Base-by-base conservation (phyloP, 345 rosid genomes). In the Arabidopsis arenosa region DNA sequence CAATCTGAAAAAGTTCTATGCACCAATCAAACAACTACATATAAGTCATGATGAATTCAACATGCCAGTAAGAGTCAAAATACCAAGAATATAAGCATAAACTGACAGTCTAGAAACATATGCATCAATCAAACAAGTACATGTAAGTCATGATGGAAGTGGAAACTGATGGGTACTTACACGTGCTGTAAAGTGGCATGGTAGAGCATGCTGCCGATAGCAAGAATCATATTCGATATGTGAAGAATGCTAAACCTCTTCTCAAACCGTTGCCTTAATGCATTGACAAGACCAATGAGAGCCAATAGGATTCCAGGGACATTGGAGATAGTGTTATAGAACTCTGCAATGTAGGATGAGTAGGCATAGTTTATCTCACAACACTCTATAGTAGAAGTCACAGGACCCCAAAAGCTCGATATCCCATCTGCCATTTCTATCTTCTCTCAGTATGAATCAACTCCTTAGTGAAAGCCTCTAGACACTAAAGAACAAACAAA, bases 381-480 rank as follows among this genome's bases (percentile, higher is more conserved):
- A 75, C 97, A 87, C 13, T 92, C 99, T 17, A 71, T 80, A 9
- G 87, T 73, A 39, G 97, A 86, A 39, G 97, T 92, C 70, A 92
- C 96, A 3, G 99, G 99, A 63, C 97, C 97, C 97, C 97, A 90
- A 79, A 90, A 92, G 83, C 91, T 90, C 2, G 95, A 80, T 69
- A 88, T 63, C 65, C 87, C 91, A 76, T 85, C 89, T 0, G 88
- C 91, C 98, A 94, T 94, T 75, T 82, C 84, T 74, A 69, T 64
- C 74, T 9, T 69, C 76, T 41, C 76, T 35, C 56, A 55, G 71
- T 35, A 51, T 21, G 62, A 40, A 58, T 15, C 23, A 2, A 69
- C 56, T 64, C 72, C 33, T 75, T 53, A 14, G 52, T 35, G 35
- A 3, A 63, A 8, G 3, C 54, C 69, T 68, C 49, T 41, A 57